Percentiles rank a stretch among this genome's conserved stretches.
phyloP scores from a whole-genome alignment of 352 stramenopile genomes.

The Phytopythium mirpurense region DNA sequence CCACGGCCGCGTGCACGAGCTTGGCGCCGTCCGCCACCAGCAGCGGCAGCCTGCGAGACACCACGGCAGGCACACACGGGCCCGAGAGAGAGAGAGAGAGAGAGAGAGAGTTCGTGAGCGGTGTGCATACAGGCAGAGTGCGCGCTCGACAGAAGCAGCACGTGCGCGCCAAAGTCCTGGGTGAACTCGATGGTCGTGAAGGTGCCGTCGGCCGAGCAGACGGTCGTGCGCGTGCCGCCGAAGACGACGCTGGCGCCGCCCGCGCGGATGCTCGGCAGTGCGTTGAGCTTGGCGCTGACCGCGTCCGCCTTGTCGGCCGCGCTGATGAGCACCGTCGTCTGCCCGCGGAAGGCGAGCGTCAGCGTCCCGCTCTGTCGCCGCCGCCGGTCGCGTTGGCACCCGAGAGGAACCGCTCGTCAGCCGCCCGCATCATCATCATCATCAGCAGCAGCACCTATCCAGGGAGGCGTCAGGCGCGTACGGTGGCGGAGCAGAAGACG shows the following conservation, averaged over 20 bases:
- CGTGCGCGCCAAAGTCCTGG: slow-evolving; percentile 68
- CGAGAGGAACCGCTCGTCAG: too few relatives aligned
- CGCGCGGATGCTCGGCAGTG: slow-evolving; percentile 45
- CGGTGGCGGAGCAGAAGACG: slow-evolving; percentile 57
- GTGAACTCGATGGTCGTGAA: slow-evolving; percentile 76
- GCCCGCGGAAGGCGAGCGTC: slow-evolving; percentile 54
- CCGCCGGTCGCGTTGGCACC: too few relatives aligned
- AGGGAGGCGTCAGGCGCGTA: slow-evolving; percentile 18
- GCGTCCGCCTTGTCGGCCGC: slow-evolving; percentile 50
- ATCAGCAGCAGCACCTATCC: too few relatives aligned
- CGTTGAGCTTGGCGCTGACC: slow-evolving; percentile 65
- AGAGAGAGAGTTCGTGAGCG: too few relatives aligned
- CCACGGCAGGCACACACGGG: too few relatives aligned
- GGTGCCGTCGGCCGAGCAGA: slow-evolving; percentile 62
- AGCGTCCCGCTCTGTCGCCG: slow-evolving; percentile 49
- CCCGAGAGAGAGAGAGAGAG: too few relatives aligned
- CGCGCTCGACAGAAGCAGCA: not conserved
- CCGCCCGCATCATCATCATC: too few relatives aligned
- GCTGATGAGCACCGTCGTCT: slow-evolving; percentile 66
- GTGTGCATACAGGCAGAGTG: too few relatives aligned
- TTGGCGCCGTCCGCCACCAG: slow-evolving; percentile 66
- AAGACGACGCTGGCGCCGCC: slow-evolving; percentile 46
- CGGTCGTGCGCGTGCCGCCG: slow-evolving; percentile 40
- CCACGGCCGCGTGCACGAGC: slow-evolving; percentile 51
- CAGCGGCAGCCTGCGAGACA: slow-evolving; percentile 35